Percentiles rank a stretch among this genome's conserved stretches.
Conservation (phyloP, 2,329 filamentous ascomycete species). For the Arthroderma sp. region DNA sequence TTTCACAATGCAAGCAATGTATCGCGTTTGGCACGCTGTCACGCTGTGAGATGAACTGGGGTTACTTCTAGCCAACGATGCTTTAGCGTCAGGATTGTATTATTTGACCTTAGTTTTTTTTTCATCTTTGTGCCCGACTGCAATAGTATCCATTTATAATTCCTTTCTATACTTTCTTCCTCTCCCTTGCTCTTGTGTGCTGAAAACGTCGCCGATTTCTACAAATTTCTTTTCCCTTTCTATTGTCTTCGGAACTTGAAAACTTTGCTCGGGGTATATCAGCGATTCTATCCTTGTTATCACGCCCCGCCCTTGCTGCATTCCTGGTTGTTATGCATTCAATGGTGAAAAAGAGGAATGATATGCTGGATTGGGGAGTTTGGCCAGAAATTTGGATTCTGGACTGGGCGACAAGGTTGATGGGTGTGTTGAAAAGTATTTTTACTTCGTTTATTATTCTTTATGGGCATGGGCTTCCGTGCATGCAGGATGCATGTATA, state of each 20-base stretch:
- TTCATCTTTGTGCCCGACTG: background rate
- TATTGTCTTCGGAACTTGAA: background rate
- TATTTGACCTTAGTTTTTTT: background rate
- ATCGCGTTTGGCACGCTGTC: background rate
- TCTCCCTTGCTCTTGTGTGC: background rate
- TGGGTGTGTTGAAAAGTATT: too few relatives aligned
- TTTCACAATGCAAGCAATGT: background rate
- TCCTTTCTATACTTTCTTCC: background rate
- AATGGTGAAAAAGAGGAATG: background rate
- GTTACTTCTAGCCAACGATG: background rate
- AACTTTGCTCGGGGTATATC: background rate
- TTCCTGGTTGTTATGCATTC: background rate
- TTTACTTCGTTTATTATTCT: background rate
- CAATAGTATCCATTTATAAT: background rate
- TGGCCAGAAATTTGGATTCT: background rate
- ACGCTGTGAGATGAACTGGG: background rate
- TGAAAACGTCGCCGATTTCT: background rate
- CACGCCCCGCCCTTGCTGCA: background rate
- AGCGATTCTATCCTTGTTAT: background rate
- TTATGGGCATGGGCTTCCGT: background rate
- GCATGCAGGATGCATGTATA: background rate
- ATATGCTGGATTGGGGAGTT: background rate
- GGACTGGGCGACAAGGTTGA: background rate
- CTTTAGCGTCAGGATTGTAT: slow-evolving; percentile 1
- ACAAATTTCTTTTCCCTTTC: background rate